Percentiles rank a stretch among this genome's conserved stretches.
Conservation (phyloP, 495 filamentous ascomycete species). For the Staphylotrichum longicolle region DNA sequence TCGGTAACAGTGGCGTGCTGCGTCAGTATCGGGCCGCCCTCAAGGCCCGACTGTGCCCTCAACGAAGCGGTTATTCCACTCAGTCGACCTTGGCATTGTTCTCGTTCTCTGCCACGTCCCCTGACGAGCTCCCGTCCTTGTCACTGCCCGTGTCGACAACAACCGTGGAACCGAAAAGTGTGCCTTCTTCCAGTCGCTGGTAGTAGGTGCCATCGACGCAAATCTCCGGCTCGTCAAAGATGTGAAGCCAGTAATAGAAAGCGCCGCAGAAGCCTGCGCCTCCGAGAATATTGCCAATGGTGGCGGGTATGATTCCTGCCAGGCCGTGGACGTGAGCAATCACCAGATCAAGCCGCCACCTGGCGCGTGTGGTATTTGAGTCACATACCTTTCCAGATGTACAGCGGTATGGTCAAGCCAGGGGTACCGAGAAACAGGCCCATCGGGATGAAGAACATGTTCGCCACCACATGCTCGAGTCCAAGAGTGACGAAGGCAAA, state of each 20-base stretch:
- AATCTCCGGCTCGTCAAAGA: constrained; percentile 29
- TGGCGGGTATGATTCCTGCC: constrained; percentile 53
- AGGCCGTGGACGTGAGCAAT: constrained; percentile 6
- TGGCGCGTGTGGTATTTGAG: neutral
- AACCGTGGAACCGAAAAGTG: neutral
- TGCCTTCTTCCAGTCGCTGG: constrained; percentile 12
- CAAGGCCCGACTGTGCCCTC: too few relatives aligned
- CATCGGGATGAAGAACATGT: constrained; percentile 63
- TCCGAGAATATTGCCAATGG: constrained; percentile 59
- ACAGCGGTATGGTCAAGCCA: constrained; percentile 50
- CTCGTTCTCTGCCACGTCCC: neutral
- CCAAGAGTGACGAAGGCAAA: constrained; percentile 59
- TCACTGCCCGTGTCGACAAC: constrained; percentile 3
- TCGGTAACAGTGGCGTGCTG: neutral
- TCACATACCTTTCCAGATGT: constrained; percentile 59
- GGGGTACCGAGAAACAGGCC: constrained; percentile 55
- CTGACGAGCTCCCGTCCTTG: constrained; percentile 2
- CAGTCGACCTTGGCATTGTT: constrained; percentile 8
- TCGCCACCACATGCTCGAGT: constrained; percentile 62
- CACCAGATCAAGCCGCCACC: neutral
- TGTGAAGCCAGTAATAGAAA: constrained; percentile 55
- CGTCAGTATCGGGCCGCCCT: neutral
- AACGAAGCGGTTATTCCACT: neutral
- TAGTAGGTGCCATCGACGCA: constrained; percentile 26
- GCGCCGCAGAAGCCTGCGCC: constrained; percentile 50